Evolutionary conservation across 116 monocot species (phyloP).

Genomic region (Thalassia testudinum): DNA sequence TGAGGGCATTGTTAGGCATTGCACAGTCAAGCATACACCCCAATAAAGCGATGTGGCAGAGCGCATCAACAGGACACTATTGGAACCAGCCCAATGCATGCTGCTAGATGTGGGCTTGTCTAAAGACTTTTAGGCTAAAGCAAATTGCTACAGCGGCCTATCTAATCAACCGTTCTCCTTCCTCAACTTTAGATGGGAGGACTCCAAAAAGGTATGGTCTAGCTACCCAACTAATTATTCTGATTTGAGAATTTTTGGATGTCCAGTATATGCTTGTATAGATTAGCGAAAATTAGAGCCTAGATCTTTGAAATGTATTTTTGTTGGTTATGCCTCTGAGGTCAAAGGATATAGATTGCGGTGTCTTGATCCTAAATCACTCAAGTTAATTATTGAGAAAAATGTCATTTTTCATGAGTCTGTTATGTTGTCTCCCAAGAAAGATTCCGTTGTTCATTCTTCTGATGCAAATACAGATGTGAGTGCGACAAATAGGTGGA

Average conservation of each 20-base stretch:
- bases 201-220: constrained; percentile 7
- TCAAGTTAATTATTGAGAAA: no score
- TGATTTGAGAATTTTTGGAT: constrained; percentile 5
- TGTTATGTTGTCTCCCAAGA: no score
- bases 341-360: no score
- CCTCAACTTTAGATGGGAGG: not conserved
- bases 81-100: not conserved
- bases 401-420: no score
- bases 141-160: not conserved
- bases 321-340: no score
- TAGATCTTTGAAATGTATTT: no score
- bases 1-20: constrained; percentile 9
- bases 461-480: no score
- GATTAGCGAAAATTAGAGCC: not conserved
- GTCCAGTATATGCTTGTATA: not conserved
- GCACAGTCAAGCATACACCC: constrained; percentile 1
- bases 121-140: constrained; percentile 6
- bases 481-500: no score
- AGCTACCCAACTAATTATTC: constrained; percentile 2
- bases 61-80: constrained; percentile 1
- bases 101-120: not conserved
- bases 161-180: constrained; percentile 1
- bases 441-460: no score
- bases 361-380: no score
- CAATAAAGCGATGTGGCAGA: constrained; percentile 7